Evolutionary conservation across 106 monocot genomes (phyloP).

Genomic region (Platanthera guangdongensis): DNA sequence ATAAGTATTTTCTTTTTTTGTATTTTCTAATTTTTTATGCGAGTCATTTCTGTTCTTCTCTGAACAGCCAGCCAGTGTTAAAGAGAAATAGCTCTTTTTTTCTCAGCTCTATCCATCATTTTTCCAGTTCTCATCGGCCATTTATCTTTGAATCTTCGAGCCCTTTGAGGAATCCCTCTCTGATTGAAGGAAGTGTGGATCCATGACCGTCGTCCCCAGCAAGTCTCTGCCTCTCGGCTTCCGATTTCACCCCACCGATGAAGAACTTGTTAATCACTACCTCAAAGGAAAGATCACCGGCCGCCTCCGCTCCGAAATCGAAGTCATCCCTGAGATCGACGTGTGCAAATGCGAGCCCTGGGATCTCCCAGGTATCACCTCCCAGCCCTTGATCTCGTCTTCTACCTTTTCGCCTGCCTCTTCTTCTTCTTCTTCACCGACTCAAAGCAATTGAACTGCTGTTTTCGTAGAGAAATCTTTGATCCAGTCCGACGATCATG

Average conservation of each 20-base stretch:
- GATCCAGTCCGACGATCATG: constrained; percentile 14
- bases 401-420: not conserved
- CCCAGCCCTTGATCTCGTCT: not conserved
- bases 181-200: not conserved
- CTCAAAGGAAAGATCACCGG: constrained; percentile 56
- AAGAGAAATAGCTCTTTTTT: too few relatives aligned
- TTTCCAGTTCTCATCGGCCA: too few relatives aligned
- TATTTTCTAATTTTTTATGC: too few relatives aligned
- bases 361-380: constrained; percentile 60
- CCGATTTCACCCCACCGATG: constrained; percentile 68
- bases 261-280: constrained; percentile 64
- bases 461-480: constrained; percentile 13
- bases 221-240: constrained; percentile 54
- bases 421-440: not conserved
- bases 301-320: constrained; percentile 17
- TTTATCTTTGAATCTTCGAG: too few relatives aligned
- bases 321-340: constrained; percentile 66
- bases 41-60: too few relatives aligned
- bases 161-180: too few relatives aligned
- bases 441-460: not conserved
- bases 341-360: constrained; percentile 73
- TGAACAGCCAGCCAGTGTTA: too few relatives aligned
- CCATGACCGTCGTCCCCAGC: constrained; percentile 24
- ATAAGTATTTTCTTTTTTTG: too few relatives aligned
- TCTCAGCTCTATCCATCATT: too few relatives aligned